These are phyloP conservation scores for Clitoria ternatea DNA, from an alignment of 306 rosid species.

Conservation along the genomic window DNA sequence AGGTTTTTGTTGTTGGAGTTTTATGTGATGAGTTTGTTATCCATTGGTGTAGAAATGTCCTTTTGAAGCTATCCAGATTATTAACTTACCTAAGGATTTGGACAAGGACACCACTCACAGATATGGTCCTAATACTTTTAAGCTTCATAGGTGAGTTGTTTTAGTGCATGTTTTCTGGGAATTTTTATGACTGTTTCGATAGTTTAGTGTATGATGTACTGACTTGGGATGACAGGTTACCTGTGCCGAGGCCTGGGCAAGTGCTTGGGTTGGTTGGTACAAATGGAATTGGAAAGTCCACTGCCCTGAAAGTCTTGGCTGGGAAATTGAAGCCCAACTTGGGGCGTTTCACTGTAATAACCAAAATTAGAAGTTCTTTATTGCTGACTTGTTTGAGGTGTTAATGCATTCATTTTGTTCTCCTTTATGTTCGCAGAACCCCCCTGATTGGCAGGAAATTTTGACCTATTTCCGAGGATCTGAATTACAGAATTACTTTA, in stretches of 20 bases:
- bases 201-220: slow-evolving; percentile 9
- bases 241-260: slow-evolving; percentile 96
- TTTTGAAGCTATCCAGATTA: slow-evolving; percentile 92
- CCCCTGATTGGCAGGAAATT: slow-evolving; percentile 99
- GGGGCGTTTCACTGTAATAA: slow-evolving; percentile 85
- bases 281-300: slow-evolving; percentile 96
- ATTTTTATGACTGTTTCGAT: slow-evolving; percentile 2
- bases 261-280: slow-evolving; percentile 98
- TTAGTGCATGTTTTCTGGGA: neutral
- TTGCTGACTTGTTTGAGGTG: neutral
- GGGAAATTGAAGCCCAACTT: slow-evolving; percentile 91
- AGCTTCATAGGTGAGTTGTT: slow-evolving; percentile 71
- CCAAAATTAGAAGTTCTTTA: neutral
- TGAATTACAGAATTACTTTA: slow-evolving; percentile 91
- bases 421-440: slow-evolving; percentile 51
- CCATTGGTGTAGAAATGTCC: slow-evolving; percentile 78
- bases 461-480: slow-evolving; percentile 92
- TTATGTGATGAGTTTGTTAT: slow-evolving; percentile 16
- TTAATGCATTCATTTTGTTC: slow-evolving; percentile 5
- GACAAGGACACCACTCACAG: slow-evolving; percentile 94
- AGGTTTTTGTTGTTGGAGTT: neutral
- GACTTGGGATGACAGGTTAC: slow-evolving; percentile 56
- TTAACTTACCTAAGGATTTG: slow-evolving; percentile 88
- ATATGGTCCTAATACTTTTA: slow-evolving; percentile 93
- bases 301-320: slow-evolving; percentile 96